These are phyloP conservation scores for Macrotyloma uniflorum DNA, from an alignment of 306 rosid genomes.

Conservation along the genomic window DNA sequence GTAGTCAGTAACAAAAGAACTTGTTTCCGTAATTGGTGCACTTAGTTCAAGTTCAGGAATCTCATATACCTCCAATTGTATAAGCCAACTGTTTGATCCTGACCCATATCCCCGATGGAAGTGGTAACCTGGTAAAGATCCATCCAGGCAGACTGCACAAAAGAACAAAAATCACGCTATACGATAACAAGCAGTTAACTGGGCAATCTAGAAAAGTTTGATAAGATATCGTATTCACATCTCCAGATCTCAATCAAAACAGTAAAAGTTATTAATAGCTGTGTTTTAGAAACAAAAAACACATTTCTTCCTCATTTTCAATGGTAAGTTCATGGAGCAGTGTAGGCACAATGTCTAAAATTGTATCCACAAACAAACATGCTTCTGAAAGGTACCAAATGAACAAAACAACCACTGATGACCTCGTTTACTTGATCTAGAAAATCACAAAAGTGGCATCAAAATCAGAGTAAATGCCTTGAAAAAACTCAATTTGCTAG, in stretches of 20 bases:
- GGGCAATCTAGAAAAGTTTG: conserved; percentile 19
- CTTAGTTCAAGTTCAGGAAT: conserved; percentile 5
- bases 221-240: conserved; percentile 21
- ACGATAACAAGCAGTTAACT: conserved; percentile 30
- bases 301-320: conserved; percentile 12
- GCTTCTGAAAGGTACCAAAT: not conserved
- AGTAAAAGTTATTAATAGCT: not conserved
- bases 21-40: conserved; percentile 1
- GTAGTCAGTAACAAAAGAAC: not conserved
- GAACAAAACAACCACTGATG: conserved; percentile 12
- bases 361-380: conserved; percentile 20
- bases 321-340: not conserved
- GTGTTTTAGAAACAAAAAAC: not conserved
- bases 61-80: conserved; percentile 53
- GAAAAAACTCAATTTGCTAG: not conserved
- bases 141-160: conserved; percentile 55
- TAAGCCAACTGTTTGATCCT: conserved; percentile 59
- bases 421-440: not conserved
- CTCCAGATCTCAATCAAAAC: conserved; percentile 37
- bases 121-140: conserved; percentile 57
- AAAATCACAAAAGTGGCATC: not conserved
- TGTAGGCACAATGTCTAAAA: not conserved
- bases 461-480: not conserved
- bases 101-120: conserved; percentile 58
- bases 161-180: conserved; percentile 29